phyloP scores from a whole-genome alignment of 2,329 filamentous ascomycete genomes.

The Penicillium sp. region DNA sequence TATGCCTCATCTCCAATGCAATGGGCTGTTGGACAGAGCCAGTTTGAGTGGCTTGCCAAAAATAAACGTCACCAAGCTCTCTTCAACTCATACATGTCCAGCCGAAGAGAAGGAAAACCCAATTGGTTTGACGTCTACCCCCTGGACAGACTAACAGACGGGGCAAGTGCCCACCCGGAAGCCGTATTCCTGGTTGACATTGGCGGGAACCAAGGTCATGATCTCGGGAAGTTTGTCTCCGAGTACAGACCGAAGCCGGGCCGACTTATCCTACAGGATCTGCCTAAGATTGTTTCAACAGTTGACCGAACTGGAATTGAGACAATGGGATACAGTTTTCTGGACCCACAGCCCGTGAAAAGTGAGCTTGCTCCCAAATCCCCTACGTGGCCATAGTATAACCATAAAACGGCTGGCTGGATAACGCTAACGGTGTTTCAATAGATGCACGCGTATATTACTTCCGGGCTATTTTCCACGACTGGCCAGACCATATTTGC shows the following conservation, averaged over 20 bases:
- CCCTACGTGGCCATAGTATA: too few species aligned
- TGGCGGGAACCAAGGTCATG: slow-evolving; percentile 42
- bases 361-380: background rate
- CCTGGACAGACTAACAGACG: slow-evolving; percentile 18
- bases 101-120: slow-evolving; percentile 23
- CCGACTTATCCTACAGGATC: slow-evolving; percentile 41
- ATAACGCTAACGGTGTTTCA: background rate
- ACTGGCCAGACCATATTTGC: slow-evolving; percentile 35
- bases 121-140: slow-evolving; percentile 30
- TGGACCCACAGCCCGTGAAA: slow-evolving; percentile 31
- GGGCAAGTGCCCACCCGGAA: slow-evolving; percentile 18
- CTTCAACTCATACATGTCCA: slow-evolving; percentile 32
- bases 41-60: slow-evolving; percentile 30
- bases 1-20: slow-evolving; percentile 25
- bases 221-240: slow-evolving; percentile 31
- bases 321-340: slow-evolving; percentile 31
- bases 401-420: background rate
- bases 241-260: slow-evolving; percentile 32
- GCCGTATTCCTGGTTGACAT: slow-evolving; percentile 41
- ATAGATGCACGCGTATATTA: slow-evolving; percentile 32
- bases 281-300: slow-evolving; percentile 26
- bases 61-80: slow-evolving; percentile 21
- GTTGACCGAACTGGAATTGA: slow-evolving; percentile 18
- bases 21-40: slow-evolving; percentile 25
- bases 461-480: slow-evolving; percentile 36